phyloP scores from a whole-genome alignment of 2,329 filamentous ascomycete species.

The Didymella lethalis region DNA sequence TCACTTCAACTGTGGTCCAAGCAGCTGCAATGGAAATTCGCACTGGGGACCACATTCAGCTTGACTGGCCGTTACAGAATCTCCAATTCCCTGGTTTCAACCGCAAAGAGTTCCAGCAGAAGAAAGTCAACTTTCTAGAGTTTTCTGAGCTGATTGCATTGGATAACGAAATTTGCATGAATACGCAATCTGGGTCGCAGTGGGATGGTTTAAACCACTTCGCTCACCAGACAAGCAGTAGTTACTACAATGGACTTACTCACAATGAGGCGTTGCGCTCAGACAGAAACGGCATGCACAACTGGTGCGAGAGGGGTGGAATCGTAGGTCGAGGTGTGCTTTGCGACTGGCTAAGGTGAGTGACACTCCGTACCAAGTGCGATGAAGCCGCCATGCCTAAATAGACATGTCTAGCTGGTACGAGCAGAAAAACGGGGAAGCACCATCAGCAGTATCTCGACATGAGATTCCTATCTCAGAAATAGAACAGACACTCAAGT shows the following conservation, averaged over 20 bases:
- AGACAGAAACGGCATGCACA: conserved; percentile 45
- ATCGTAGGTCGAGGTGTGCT: conserved; percentile 48
- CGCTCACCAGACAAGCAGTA: conserved; percentile 40
- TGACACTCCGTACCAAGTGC: background rate
- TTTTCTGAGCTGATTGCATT: conserved; percentile 35
- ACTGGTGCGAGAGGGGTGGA: conserved; percentile 48
- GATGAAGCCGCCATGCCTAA: no score
- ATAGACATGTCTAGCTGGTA: conserved; percentile 25
- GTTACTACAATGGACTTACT: conserved; percentile 44
- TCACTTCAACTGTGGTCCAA: conserved; percentile 62
- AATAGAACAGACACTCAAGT: conserved; percentile 40
- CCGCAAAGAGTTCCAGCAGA: conserved; percentile 60
- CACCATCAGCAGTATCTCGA: conserved; percentile 37
- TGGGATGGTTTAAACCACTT: conserved; percentile 51
- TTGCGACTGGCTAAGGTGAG: conserved; percentile 40
- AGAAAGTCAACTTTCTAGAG: conserved; percentile 57
- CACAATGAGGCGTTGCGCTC: conserved; percentile 37
- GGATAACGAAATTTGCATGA: conserved; percentile 46
- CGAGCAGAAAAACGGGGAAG: conserved; percentile 37
- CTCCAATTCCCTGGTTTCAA: conserved; percentile 64
- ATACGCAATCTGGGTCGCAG: conserved; percentile 46
- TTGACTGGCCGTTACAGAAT: conserved; percentile 65
- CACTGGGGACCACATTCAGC: conserved; percentile 60
- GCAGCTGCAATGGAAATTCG: conserved; percentile 61
- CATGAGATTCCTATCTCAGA: conserved; percentile 44